Evolutionary conservation across 2,329 filamentous ascomycete genomes (phyloP).

Genomic region (Lachnellula willkommii): DNA sequence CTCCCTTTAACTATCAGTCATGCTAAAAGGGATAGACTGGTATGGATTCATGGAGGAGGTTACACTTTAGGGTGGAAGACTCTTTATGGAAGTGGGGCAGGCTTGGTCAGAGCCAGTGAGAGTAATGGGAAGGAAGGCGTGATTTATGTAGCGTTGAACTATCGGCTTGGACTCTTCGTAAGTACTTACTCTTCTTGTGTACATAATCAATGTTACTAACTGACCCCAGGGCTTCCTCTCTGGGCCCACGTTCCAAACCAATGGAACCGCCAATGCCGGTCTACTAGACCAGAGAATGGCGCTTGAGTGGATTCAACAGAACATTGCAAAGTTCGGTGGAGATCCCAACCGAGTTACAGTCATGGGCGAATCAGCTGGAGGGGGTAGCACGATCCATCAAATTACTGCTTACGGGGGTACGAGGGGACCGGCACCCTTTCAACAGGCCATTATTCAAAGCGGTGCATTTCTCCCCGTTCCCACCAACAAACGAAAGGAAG

Average conservation of each 20-base stretch:
- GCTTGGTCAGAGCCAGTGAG: constrained; percentile 31
- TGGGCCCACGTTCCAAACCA: constrained; percentile 36
- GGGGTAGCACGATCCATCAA: constrained; percentile 48
- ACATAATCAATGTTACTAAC: not conserved
- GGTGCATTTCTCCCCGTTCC: constrained; percentile 18
- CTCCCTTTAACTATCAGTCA: not conserved
- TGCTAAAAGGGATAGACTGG: constrained; percentile 38
- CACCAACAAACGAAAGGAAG: constrained; percentile 10
- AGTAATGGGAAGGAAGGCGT: constrained; percentile 32
- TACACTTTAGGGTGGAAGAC: constrained; percentile 39
- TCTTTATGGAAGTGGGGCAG: constrained; percentile 32
- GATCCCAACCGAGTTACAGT: constrained; percentile 44
- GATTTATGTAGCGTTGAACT: constrained; percentile 32
- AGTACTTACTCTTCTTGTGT: not conserved
- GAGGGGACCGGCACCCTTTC: constrained; percentile 35
- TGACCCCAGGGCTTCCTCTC: constrained; percentile 27
- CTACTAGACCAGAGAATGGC: constrained; percentile 50
- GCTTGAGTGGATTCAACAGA: constrained; percentile 50
- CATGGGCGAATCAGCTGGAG: constrained; percentile 46
- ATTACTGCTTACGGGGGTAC: constrained; percentile 45
- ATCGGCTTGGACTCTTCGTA: constrained; percentile 31
- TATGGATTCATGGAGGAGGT: constrained; percentile 47
- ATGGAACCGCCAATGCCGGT: constrained; percentile 44
- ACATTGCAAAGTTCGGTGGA: constrained; percentile 51
- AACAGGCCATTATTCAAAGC: constrained; percentile 33